Percentiles rank a stretch among this genome's conserved stretches.
These are phyloP conservation scores for Nakaseomyces kungkrabaensis DNA, from an alignment of 1,139 yeast genomes.

Conservation along the genomic window DNA sequence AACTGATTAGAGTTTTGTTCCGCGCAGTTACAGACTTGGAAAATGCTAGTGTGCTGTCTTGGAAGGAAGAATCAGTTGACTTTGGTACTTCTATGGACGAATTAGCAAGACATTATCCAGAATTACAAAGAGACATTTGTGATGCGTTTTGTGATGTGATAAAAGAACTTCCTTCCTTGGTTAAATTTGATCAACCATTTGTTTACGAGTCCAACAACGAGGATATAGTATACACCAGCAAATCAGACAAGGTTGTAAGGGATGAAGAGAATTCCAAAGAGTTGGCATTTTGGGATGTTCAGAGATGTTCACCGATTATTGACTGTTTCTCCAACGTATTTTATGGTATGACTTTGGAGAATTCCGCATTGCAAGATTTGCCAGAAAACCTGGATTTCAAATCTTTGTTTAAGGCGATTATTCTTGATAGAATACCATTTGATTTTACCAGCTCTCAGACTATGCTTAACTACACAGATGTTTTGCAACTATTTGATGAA, in stretches of 20 bases:
- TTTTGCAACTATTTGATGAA: constrained; percentile 47
- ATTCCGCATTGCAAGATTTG: constrained; percentile 38
- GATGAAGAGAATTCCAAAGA: constrained; percentile 34
- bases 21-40: constrained; percentile 40
- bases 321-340: constrained; percentile 28
- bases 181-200: constrained; percentile 32
- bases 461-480: constrained; percentile 42
- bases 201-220: constrained; percentile 35
- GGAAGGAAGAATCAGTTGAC: constrained; percentile 41
- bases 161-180: constrained; percentile 38
- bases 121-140: constrained; percentile 51
- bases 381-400: constrained; percentile 36
- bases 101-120: constrained; percentile 73
- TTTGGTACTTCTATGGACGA: constrained; percentile 73
- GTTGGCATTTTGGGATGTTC: constrained; percentile 45
- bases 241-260: constrained; percentile 33
- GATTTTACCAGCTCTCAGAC: constrained; percentile 52
- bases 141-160: constrained; percentile 42
- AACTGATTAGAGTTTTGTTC: constrained; percentile 43
- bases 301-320: constrained; percentile 21
- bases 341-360: constrained; percentile 28
- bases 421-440: constrained; percentile 45
- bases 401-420: constrained; percentile 35
- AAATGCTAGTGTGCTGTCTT: constrained; percentile 40
- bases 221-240: constrained; percentile 37